phyloP scores from a whole-genome alignment of 169 alveolate species.

The Besnoitia besnoiti region DNA sequence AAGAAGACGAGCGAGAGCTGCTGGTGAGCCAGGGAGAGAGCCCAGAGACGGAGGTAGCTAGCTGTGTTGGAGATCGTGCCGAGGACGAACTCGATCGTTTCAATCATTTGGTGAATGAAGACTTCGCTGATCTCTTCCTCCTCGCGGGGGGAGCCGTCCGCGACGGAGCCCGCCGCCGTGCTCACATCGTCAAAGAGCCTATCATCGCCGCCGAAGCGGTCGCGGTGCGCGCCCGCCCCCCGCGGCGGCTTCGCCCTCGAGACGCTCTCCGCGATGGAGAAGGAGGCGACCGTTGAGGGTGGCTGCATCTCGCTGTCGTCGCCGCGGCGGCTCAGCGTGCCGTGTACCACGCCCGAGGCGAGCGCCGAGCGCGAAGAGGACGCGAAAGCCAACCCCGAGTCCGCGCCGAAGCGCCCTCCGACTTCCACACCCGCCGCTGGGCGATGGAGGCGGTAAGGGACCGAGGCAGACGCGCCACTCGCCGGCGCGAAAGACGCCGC shows the following conservation, averaged over 20 bases:
- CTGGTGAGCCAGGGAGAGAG: constrained; percentile 98
- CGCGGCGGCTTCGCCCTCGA: not conserved
- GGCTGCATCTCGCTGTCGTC: not conserved
- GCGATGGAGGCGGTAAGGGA: no score
- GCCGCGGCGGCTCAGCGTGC: no score
- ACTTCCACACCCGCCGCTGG: no score
- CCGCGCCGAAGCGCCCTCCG: not conserved
- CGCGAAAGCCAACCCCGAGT: not conserved
- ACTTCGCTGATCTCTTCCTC: not conserved
- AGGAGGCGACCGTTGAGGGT: not conserved
- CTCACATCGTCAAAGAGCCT: not conserved
- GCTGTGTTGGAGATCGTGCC: constrained; percentile 98
- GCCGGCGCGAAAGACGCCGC: not conserved
- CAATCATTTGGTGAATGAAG: constrained; percentile 82
- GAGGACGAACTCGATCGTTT: constrained; percentile 97
- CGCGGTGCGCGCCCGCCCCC: no score
- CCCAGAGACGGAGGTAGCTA: constrained; percentile 98
- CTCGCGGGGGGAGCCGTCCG: not conserved
- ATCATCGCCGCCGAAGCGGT: no score
- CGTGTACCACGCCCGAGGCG: no score
- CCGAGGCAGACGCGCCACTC: not conserved
- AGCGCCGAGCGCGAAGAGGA: not conserved
- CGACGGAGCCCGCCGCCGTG: not conserved
- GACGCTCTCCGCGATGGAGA: not conserved
- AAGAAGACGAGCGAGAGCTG: constrained; percentile 86